Percentiles rank a stretch among this genome's conserved stretches.
Conservation (phyloP, 2,329 filamentous ascomycete species). For the Aureobasidium sp. region DNA sequence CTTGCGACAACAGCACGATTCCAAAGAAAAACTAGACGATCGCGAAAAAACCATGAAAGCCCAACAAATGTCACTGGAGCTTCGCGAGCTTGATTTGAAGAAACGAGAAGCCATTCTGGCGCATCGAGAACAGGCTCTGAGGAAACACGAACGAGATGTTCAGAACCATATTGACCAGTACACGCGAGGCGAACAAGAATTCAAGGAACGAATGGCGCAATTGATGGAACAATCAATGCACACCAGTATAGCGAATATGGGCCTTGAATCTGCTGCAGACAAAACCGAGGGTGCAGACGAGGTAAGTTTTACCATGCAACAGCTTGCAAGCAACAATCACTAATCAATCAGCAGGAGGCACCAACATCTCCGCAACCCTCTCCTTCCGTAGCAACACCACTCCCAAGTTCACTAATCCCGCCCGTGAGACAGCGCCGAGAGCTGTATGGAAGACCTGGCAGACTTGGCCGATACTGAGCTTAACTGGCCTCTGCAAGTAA, state of each 20-base stretch:
- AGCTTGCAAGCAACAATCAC: not conserved
- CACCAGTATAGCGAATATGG: not conserved
- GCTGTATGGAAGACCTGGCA: not conserved
- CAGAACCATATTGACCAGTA: not conserved
- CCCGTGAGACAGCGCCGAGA: not conserved
- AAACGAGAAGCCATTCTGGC: not conserved
- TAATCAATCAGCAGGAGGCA: not conserved
- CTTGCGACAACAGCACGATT: not conserved
- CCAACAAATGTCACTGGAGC: too few species aligned
- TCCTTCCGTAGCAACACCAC: not conserved
- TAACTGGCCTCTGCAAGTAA: too few species aligned
- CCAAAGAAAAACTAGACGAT: not conserved
- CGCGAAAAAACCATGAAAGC: not conserved
- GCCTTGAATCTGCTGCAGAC: not conserved
- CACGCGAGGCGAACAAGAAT: not conserved
- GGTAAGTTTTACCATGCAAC: not conserved
- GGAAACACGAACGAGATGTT: not conserved
- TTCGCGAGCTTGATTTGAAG: not conserved
- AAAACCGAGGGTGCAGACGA: not conserved
- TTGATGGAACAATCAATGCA: not conserved
- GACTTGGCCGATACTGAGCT: too few species aligned
- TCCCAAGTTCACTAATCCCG: not conserved
- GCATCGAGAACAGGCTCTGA: not conserved
- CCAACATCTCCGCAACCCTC: not conserved
- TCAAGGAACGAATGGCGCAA: not conserved